phyloP scores from a whole-genome alignment of 2,329 filamentous ascomycete species.

The Mycosphaerelloides madeirae region DNA sequence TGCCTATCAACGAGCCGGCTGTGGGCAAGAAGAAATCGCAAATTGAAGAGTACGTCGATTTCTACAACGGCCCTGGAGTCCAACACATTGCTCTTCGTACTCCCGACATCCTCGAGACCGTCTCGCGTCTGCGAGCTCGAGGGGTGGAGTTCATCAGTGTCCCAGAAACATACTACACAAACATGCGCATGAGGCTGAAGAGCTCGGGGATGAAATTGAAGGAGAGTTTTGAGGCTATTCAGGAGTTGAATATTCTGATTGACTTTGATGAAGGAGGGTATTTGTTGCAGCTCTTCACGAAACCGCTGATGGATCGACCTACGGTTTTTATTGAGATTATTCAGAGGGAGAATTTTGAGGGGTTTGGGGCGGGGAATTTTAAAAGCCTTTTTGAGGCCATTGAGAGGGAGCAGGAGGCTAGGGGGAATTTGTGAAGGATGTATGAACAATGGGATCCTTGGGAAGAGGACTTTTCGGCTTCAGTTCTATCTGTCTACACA shows the following conservation, averaged over 20 bases:
- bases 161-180: constrained; percentile 77
- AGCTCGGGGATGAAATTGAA: constrained; percentile 56
- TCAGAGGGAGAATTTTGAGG: constrained; percentile 82
- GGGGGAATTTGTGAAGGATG: constrained; percentile 73
- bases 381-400: constrained; percentile 94
- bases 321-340: constrained; percentile 97
- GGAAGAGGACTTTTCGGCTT: no score
- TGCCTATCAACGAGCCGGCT: constrained; percentile 97
- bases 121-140: constrained; percentile 73
- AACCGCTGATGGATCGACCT: constrained; percentile 86
- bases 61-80: constrained; percentile 83
- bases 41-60: constrained; percentile 83
- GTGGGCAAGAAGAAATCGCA: constrained; percentile 84
- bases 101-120: constrained; percentile 69
- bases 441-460: no score
- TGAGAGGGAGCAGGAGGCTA: constrained; percentile 81
- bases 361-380: constrained; percentile 93
- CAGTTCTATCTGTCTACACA: no score
- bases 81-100: constrained; percentile 91
- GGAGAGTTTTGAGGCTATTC: constrained; percentile 74
- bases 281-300: constrained; percentile 58
- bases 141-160: constrained; percentile 92
- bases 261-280: constrained; percentile 94
- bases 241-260: constrained; percentile 79
- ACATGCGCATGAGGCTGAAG: constrained; percentile 69